A percentile compares a stretch with the other conserved stretches of the same genome.
Conservation (phyloP, 495 filamentous ascomycete genomes). For the Neurospora sp. region DNA sequence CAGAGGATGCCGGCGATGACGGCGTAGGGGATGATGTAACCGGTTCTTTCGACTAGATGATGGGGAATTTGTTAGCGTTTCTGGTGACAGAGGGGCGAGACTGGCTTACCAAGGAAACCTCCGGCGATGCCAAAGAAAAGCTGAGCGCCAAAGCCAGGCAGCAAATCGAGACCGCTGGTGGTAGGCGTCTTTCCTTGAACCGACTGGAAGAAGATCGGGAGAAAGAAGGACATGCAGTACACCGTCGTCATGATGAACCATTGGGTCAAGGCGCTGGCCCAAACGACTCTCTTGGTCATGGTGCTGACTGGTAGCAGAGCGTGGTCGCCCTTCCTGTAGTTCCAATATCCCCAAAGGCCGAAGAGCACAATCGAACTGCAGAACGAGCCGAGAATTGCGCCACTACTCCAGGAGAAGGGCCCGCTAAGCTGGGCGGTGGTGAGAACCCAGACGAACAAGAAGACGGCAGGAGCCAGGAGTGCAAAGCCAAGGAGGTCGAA, state of each 20-base stretch:
- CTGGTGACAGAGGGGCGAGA: conserved; percentile 23
- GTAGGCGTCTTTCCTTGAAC: conserved; percentile 41
- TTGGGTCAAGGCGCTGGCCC: conserved; percentile 38
- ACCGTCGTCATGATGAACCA: conserved; percentile 45
- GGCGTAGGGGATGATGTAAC: conserved; percentile 56
- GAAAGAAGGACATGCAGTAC: conserved; percentile 49
- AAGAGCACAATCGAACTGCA: conserved; percentile 49
- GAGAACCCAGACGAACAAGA: conserved; percentile 44
- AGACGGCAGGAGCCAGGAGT: conserved; percentile 54
- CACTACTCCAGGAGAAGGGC: conserved; percentile 51
- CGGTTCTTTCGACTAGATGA: conserved; percentile 19
- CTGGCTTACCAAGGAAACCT: conserved; percentile 32
- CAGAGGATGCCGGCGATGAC: conserved; percentile 38
- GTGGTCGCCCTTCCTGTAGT: conserved; percentile 50
- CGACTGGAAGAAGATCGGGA: conserved; percentile 66
- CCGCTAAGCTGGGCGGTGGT: conserved; percentile 77
- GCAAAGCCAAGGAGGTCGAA: conserved; percentile 58
- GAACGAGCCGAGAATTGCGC: conserved; percentile 56
- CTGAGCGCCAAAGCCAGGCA: conserved; percentile 35
- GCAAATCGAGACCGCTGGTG: conserved; percentile 42
- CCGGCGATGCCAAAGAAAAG: conserved; percentile 38
- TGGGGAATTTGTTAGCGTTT: neutral
- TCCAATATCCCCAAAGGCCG: conserved; percentile 46
- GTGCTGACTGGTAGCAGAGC: conserved; percentile 61
- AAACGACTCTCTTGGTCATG: conserved; percentile 53